These are phyloP conservation scores for Penicillium psychrosexuale DNA, from an alignment of 2,329 filamentous ascomycete genomes.

Conservation along the genomic window DNA sequence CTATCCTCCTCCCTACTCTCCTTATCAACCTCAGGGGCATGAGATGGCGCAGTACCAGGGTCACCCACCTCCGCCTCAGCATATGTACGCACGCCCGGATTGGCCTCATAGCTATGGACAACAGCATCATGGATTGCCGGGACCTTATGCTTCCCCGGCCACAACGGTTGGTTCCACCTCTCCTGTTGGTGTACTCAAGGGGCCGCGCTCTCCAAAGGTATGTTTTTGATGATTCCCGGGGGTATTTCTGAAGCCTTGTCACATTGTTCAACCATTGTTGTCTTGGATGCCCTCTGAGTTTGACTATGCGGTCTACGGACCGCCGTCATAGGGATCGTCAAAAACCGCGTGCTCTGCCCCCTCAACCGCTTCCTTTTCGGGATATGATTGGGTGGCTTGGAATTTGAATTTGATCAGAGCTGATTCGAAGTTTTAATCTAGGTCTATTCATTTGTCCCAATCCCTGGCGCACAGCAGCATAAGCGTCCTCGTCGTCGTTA, in stretches of 20 bases:
- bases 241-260: constrained; percentile 30
- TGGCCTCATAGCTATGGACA: constrained; percentile 47
- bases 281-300: constrained; percentile 29
- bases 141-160: constrained; percentile 51
- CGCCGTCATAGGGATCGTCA: constrained; percentile 18
- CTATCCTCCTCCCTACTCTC: constrained; percentile 82
- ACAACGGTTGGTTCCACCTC: constrained; percentile 59
- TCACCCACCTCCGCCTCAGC: constrained; percentile 46
- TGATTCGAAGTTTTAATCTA: constrained; percentile 45
- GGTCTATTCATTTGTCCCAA: constrained; percentile 97
- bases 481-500: constrained; percentile 91
- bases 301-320: constrained; percentile 9
- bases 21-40: constrained; percentile 76
- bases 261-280: constrained; percentile 27
- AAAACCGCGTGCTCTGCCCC: constrained; percentile 25
- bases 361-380: constrained; percentile 9
- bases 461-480: constrained; percentile 94
- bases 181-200: constrained; percentile 56
- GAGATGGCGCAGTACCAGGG: constrained; percentile 73
- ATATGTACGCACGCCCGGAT: constrained; percentile 49
- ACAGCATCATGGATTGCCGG: constrained; percentile 48
- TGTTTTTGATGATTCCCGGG: constrained; percentile 44
- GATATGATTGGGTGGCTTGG: constrained; percentile 6
- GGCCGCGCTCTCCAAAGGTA: constrained; percentile 62
- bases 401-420: constrained; percentile 3